These are phyloP conservation scores for Coniochaeta sp. DNA, from an alignment of 2,329 filamentous ascomycete species.

Conservation along the genomic window DNA sequence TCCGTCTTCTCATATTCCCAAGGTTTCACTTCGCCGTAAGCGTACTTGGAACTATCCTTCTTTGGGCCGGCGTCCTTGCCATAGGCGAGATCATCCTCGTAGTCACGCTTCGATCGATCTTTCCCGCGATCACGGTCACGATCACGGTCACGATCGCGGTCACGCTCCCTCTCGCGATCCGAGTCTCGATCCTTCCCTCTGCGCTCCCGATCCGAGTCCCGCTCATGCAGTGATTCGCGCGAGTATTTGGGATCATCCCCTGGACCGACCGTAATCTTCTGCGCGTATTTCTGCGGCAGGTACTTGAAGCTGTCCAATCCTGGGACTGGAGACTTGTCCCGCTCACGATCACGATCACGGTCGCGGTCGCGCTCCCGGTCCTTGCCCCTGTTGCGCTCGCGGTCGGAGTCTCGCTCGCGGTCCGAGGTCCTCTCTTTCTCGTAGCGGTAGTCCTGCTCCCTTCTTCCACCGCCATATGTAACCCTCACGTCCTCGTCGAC, in stretches of 20 bases:
- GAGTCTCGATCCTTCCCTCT: constrained; percentile 14
- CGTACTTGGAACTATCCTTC: constrained; percentile 7
- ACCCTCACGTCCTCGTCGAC: constrained; percentile 15
- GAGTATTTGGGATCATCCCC: constrained; percentile 18
- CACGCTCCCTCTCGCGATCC: constrained; percentile 17
- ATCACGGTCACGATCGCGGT: constrained; percentile 18
- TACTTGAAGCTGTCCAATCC: constrained; percentile 31
- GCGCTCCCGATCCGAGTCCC: constrained; percentile 9
- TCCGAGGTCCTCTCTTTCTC: constrained; percentile 7
- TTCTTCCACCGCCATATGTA: constrained; percentile 14
- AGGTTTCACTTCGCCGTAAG: constrained; percentile 24
- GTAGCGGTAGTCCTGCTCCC: constrained; percentile 12
- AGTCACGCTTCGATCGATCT: constrained; percentile 10
- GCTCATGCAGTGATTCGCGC: constrained; percentile 15
- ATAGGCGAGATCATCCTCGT: constrained; percentile 41
- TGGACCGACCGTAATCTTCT: constrained; percentile 18
- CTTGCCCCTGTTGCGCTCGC: constrained; percentile 18
- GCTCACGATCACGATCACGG: constrained; percentile 7
- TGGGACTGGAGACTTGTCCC: constrained; percentile 15
- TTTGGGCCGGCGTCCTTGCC: constrained; percentile 23
- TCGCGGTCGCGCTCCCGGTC: constrained; percentile 13
- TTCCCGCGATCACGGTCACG: constrained; percentile 5
- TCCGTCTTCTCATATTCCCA: constrained; percentile 30
- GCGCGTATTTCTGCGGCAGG: constrained; percentile 39
- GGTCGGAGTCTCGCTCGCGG: constrained; percentile 18